These are phyloP conservation scores for Xylaria digitata DNA, from an alignment of 2,329 filamentous ascomycete genomes.

Conservation along the genomic window DNA sequence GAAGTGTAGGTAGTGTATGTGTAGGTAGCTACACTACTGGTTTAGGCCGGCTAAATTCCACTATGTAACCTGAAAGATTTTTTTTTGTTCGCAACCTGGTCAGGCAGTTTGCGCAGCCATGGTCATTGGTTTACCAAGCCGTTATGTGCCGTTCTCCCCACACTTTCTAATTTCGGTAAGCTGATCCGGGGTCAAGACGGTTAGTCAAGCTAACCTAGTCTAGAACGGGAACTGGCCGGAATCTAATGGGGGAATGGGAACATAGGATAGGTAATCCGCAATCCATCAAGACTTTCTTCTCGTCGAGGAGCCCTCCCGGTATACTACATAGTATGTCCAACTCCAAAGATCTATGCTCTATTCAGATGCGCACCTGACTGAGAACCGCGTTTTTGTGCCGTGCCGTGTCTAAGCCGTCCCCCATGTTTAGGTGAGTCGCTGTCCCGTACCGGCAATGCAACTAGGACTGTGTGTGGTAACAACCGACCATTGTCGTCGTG, in stretches of 20 bases:
- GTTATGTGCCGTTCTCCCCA: slow-evolving; percentile 30
- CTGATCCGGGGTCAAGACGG: slow-evolving; percentile 27
- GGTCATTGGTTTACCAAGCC: slow-evolving; percentile 26
- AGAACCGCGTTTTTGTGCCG: slow-evolving; percentile 18
- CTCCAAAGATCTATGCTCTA: neutral
- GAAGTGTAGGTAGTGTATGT: too few relatives aligned
- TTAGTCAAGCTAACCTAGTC: neutral
- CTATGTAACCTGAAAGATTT: neutral
- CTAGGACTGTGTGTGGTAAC: slow-evolving; percentile 20
- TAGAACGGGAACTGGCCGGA: slow-evolving; percentile 1
- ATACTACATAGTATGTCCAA: neutral
- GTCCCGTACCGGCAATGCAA: slow-evolving; percentile 29
- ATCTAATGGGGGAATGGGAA: neutral
- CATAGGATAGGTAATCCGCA: neutral
- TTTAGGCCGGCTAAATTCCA: slow-evolving; percentile 2
- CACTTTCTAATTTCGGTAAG: slow-evolving; percentile 33
- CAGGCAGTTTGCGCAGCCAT: slow-evolving; percentile 29
- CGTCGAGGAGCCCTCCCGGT: slow-evolving; percentile 1
- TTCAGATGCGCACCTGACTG: slow-evolving; percentile 22
- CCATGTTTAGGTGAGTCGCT: slow-evolving; percentile 17
- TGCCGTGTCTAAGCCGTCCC: slow-evolving; percentile 25
- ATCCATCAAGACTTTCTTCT: neutral
- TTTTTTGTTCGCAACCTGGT: slow-evolving; percentile 6
- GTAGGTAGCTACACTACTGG: neutral
- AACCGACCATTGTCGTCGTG: slow-evolving; percentile 19